phyloP scores from a whole-genome alignment of 257 asterid species.

The Osmanthus fragrans region DNA sequence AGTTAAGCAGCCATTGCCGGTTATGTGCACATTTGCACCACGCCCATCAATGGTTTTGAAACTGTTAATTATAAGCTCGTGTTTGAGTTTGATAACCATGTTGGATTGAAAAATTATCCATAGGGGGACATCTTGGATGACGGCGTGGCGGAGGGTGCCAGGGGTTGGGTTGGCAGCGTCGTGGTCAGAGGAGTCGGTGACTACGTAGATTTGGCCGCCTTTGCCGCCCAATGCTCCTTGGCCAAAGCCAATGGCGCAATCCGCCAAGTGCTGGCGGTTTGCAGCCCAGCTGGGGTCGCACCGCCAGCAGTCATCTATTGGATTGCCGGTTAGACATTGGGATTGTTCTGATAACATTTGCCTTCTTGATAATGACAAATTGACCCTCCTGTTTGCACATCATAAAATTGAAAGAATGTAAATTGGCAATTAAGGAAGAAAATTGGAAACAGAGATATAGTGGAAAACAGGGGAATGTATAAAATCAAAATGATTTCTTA shows the following conservation, averaged over 20 bases:
- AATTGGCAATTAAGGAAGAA: not conserved
- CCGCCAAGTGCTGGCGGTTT: slow-evolving; percentile 80
- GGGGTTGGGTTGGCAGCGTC: slow-evolving; percentile 70
- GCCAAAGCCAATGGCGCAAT: slow-evolving; percentile 81
- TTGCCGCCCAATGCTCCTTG: slow-evolving; percentile 72
- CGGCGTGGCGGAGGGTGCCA: slow-evolving; percentile 90
- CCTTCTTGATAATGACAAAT: slow-evolving; percentile 60
- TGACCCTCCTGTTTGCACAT: slow-evolving; percentile 52
- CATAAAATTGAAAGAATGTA: slow-evolving; percentile 4
- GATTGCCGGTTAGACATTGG: slow-evolving; percentile 89
- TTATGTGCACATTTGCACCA: slow-evolving; percentile 73
- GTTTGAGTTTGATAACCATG: slow-evolving; percentile 76
- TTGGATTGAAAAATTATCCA: slow-evolving; percentile 70
- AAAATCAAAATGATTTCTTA: slow-evolving; percentile 30
- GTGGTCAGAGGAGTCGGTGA: slow-evolving; percentile 75
- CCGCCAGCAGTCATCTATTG: slow-evolving; percentile 97
- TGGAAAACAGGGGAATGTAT: slow-evolving; percentile 17
- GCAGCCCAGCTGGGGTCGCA: slow-evolving; percentile 72
- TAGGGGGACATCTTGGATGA: slow-evolving; percentile 82
- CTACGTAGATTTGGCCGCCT: slow-evolving; percentile 67
- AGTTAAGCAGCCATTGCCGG: slow-evolving; percentile 85
- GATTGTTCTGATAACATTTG: slow-evolving; percentile 37
- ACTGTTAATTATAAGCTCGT: slow-evolving; percentile 71
- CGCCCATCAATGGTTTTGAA: slow-evolving; percentile 86
- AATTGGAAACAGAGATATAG: not conserved